These are phyloP conservation scores for Solanum pimpinellifolium DNA, from an alignment of 257 asterid species.

Conservation along the genomic window DNA sequence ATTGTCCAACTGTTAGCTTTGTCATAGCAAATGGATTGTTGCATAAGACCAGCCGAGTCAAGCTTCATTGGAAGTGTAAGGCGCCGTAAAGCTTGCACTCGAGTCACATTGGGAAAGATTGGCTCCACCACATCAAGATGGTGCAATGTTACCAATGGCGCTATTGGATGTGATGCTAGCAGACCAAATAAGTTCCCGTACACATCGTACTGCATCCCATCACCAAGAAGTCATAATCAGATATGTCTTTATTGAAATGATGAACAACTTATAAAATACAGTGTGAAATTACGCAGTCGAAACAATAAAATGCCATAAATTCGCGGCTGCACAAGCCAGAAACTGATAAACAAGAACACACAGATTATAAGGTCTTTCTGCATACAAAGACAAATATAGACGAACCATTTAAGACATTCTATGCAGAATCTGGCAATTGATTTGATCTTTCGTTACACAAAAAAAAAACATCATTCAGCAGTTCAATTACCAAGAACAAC, in stretches of 20 bases:
- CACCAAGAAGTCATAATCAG: slow-evolving; percentile 8
- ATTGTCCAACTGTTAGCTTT: slow-evolving; percentile 40
- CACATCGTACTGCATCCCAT: slow-evolving; percentile 51
- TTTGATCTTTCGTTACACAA: neutral
- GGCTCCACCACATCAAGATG: slow-evolving; percentile 88
- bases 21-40: slow-evolving; percentile 86
- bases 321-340: neutral
- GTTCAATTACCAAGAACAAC: neutral
- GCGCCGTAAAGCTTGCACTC: slow-evolving; percentile 42
- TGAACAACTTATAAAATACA: neutral
- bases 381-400: neutral
- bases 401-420: neutral
- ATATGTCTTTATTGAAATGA: neutral
- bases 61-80: slow-evolving; percentile 50
- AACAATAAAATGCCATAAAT: neutral
- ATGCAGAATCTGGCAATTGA: neutral
- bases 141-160: slow-evolving; percentile 74
- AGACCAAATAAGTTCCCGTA: slow-evolving; percentile 69
- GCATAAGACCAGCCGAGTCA: slow-evolving; percentile 72
- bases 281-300: neutral
- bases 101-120: slow-evolving; percentile 60
- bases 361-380: neutral
- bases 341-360: neutral
- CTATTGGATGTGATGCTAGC: slow-evolving; percentile 61
- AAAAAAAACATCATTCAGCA: neutral